Percentiles rank a stretch among this genome's conserved stretches.
These are phyloP conservation scores for Scenedesmus sp. DNA, from an alignment of 163 green algal species.

Conservation along the genomic window DNA sequence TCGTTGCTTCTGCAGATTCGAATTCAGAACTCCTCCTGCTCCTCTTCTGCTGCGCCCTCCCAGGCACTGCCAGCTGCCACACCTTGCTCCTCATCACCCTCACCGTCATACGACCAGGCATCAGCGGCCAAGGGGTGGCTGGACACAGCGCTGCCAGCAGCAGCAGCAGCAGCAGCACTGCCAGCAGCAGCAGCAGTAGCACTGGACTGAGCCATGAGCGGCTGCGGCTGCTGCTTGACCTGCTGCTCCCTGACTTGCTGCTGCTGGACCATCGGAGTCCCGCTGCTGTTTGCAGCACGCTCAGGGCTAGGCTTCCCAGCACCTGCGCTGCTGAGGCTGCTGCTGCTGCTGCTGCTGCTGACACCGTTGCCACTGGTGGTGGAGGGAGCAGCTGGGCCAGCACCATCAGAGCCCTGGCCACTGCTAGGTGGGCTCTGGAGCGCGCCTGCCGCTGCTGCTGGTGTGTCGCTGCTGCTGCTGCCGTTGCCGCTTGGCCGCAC, in stretches of 20 bases:
- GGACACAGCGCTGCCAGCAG: constrained; percentile 7
- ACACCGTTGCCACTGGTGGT: background rate
- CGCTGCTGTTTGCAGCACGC: background rate
- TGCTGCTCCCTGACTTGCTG: background rate
- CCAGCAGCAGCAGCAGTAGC: constrained; percentile 23
- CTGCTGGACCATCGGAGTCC: background rate
- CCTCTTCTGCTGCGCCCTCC: background rate
- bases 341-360: constrained; percentile 1
- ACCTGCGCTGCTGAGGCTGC: background rate
- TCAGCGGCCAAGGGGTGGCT: background rate
- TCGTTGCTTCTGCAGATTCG: too few species aligned
- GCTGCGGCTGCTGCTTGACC: background rate
- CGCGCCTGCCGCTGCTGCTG: too few species aligned
- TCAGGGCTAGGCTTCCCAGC: background rate
- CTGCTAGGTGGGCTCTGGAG: background rate
- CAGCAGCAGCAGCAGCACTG: background rate
- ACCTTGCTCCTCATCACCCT: constrained; percentile 1
- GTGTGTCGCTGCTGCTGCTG: background rate
- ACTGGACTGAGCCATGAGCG: background rate
- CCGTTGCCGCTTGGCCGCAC: background rate
- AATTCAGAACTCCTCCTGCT: background rate
- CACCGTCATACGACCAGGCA: constrained; percentile 20
- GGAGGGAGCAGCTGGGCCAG: background rate
- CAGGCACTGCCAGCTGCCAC: background rate
- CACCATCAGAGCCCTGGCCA: background rate